Conservation (phyloP, 805 yeast genomes). For the Wickerhamomyces hampshirensis region DNA sequence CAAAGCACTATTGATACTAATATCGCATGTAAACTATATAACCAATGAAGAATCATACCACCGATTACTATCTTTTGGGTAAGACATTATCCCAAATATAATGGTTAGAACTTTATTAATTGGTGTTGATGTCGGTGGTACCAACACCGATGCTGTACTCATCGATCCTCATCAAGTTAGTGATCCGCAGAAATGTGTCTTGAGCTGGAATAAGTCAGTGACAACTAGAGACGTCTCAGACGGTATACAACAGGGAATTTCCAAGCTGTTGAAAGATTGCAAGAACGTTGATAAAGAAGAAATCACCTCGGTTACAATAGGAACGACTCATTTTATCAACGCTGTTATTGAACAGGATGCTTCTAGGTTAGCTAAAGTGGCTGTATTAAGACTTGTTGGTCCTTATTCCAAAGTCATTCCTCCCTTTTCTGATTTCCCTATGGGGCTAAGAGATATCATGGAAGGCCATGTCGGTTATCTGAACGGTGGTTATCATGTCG, state of each 20-base stretch:
- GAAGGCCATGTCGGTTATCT: slow-evolving; percentile 32
- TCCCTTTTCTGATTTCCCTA: slow-evolving; percentile 42
- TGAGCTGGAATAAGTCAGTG: slow-evolving; percentile 38
- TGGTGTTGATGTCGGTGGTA: slow-evolving; percentile 49
- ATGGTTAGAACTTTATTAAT: slow-evolving; percentile 24
- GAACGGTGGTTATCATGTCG: slow-evolving; percentile 38
- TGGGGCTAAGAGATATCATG: slow-evolving; percentile 29
- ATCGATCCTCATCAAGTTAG: slow-evolving; percentile 32
- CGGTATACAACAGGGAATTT: slow-evolving; percentile 36
- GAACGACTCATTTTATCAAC: slow-evolving; percentile 47
- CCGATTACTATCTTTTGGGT: too few relatives aligned
- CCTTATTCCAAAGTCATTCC: slow-evolving; percentile 33
- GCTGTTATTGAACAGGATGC: slow-evolving; percentile 43
- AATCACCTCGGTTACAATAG: slow-evolving; percentile 39
- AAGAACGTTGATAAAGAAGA: slow-evolving; percentile 23
- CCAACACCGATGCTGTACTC: slow-evolving; percentile 46
- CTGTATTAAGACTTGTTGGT: slow-evolving; percentile 39
- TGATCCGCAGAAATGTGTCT: slow-evolving; percentile 28
- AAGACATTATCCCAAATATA: slow-evolving; percentile 3
- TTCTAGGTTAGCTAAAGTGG: slow-evolving; percentile 36
- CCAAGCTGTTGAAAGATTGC: slow-evolving; percentile 27
- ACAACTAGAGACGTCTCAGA: slow-evolving; percentile 41
- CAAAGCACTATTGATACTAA: too few relatives aligned
- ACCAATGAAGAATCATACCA: neutral
- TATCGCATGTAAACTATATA: neutral